A percentile compares a stretch with the other conserved stretches of the same genome.
Evolutionary conservation across 148 eudicot genomes (phyloP).

Genomic region (Bassia scoparia): DNA sequence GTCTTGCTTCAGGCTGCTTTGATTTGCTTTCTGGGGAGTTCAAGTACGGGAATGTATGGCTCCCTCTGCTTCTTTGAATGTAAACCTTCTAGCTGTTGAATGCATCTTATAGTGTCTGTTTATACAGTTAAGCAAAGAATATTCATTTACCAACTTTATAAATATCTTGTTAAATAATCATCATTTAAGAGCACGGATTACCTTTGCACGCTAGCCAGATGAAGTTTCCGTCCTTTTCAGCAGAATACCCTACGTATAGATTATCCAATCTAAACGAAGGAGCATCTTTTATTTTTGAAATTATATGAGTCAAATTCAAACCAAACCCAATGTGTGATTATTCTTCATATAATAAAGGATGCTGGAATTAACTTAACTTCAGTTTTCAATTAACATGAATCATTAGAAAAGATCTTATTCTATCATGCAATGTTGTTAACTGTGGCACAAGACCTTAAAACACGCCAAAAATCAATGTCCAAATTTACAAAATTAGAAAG

Average conservation of each 20-base stretch:
- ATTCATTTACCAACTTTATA: no score
- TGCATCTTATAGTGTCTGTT: conserved; percentile 78
- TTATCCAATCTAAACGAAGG: conserved; percentile 68
- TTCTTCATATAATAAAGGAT: no score
- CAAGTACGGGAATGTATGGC: conserved; percentile 90
- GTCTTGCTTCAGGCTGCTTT: conserved; percentile 73
- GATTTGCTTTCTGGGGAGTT: conserved; percentile 68
- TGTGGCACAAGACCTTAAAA: no score
- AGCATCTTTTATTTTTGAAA: conserved; percentile 3
- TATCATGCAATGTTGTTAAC: no score
- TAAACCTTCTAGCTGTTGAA: conserved; percentile 79
- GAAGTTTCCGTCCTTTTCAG: conserved; percentile 87
- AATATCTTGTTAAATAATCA: no score
- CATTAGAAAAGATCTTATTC: no score
- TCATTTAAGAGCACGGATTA: conserved; percentile 21
- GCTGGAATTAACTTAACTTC: no score
- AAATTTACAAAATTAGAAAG: no score
- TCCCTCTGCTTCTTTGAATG: conserved; percentile 93
- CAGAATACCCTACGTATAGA: conserved; percentile 66
- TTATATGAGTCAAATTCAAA: not conserved
- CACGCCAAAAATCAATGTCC: no score
- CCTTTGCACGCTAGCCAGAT: conserved; percentile 94
- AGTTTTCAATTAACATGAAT: no score
- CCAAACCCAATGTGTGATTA: no score
- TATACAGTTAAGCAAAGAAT: conserved; percentile 1